Evolutionary conservation across 2,329 filamentous ascomycete species (phyloP).

Genomic region (Thermomyces lanuginosus): DNA sequence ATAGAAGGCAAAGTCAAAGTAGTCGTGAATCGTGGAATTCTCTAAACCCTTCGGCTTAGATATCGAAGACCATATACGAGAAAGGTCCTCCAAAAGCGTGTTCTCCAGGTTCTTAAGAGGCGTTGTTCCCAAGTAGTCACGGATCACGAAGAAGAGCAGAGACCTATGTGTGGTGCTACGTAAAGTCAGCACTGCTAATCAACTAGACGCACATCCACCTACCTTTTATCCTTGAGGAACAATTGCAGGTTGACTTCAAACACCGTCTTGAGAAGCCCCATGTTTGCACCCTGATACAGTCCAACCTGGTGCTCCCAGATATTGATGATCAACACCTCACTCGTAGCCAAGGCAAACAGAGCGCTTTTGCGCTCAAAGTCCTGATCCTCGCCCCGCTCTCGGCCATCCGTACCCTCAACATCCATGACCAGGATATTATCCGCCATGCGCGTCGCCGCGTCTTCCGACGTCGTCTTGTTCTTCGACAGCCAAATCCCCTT

Average conservation of each 20-base stretch:
- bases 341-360: conserved; percentile 89
- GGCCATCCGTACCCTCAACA: conserved; percentile 91
- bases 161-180: conserved; percentile 67
- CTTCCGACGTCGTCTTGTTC: conserved; percentile 50
- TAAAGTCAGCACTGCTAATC: conserved; percentile 7
- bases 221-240: conserved; percentile 91
- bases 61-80: conserved; percentile 80
- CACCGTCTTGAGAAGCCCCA: conserved; percentile 95
- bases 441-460: conserved; percentile 52
- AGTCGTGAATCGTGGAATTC: conserved; percentile 78
- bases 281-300: conserved; percentile 94
- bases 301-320: conserved; percentile 99
- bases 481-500: conserved; percentile 99
- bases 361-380: conserved; percentile 98
- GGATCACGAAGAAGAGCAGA: conserved; percentile 94
- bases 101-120: conserved; percentile 78
- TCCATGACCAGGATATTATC: conserved; percentile 99
- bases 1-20: conserved; percentile 96
- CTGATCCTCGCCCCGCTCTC: conserved; percentile 92
- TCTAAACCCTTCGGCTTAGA: conserved; percentile 85
- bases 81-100: conserved; percentile 77
- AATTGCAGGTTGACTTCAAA: conserved; percentile 97
- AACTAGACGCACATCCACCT: conserved; percentile 22
- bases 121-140: conserved; percentile 85
- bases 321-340: conserved; percentile 94